phyloP scores from a whole-genome alignment of 768 basidiomycete species.

The Termitomyces sp. region DNA sequence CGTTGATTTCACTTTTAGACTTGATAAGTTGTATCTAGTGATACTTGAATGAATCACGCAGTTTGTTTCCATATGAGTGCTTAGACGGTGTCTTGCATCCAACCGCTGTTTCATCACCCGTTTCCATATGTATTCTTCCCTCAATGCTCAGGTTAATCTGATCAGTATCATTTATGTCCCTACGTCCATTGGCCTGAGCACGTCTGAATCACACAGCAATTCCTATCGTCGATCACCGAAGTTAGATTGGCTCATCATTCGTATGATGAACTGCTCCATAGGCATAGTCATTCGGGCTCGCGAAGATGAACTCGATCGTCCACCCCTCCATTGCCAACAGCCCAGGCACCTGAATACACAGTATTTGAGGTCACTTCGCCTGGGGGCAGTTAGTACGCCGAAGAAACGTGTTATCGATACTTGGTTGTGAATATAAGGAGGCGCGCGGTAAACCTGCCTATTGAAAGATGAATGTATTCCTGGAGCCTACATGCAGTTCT shows the following conservation, averaged over 20 bases:
- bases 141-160: too few relatives aligned
- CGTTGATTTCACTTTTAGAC: too few relatives aligned
- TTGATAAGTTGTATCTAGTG: too few relatives aligned
- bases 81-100: too few relatives aligned
- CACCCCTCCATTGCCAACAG: not conserved
- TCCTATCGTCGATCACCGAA: too few relatives aligned
- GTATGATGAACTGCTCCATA: not conserved
- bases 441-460: not conserved
- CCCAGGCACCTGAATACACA: not conserved
- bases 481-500: not conserved
- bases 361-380: not conserved
- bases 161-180: too few relatives aligned
- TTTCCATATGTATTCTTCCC: too few relatives aligned
- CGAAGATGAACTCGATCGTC: not conserved
- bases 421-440: not conserved
- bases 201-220: too few relatives aligned
- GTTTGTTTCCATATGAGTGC: too few relatives aligned
- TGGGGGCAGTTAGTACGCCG: not conserved
- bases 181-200: too few relatives aligned
- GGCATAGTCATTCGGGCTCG: not conserved
- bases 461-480: not conserved
- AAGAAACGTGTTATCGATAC: not conserved
- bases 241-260: not conserved
- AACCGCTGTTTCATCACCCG: too few relatives aligned
- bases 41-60: too few relatives aligned